Base-by-base conservation (phyloP, 768 basidiomycete genomes). In the Boletellus emodensis region DNA sequence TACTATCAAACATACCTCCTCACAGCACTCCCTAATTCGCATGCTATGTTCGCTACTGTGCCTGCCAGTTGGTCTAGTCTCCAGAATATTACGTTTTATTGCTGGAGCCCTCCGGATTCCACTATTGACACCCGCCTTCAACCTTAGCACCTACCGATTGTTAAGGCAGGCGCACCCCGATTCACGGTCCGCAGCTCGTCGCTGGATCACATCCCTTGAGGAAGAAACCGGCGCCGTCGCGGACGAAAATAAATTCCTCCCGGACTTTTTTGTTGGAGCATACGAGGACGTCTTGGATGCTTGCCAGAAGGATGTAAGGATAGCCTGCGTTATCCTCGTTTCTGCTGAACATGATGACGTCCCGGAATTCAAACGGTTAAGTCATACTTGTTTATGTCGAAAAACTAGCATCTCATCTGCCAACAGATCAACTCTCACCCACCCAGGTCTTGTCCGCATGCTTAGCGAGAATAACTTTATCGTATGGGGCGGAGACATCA, bases 401-500 rank as follows among this genome's bases (percentile, higher is more conserved):
- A 4, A 26, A 20, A 8, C 15, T 3, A 34, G 10, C 17, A 3
- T 14, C 46, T 46, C 47, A 44, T 38, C 15, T 17, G 7, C 14
- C 22, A 12, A 44, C 10, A 91, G 89, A 52, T 75, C 78, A 4
- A 91, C 91, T 0, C 74, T 98, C 15, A 85, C 87, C 1, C 84
- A 95, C 61, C 70, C 83, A 2, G 71, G 75, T 9, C 77, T 97
- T 40, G 80, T 94, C 7, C 78, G 77, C 22, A 66, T 81, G 3
- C 73, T 96, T 20, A 76, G 79, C 43, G 83, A 87, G 32, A 87
- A 93, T 64, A 74, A 85, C 44, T 76, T 95, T 46, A 59, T 93
- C 15, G 82, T 92, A 8, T 99, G 94, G 95, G 95, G 88, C 3
- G 94, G 91, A 14, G 94, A 97, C 62, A 82, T 96, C 8, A 76